These are phyloP conservation scores for Heterobasidion occidentale DNA, from an alignment of 1,284 basidiomycete genomes.

Conservation along the genomic window DNA sequence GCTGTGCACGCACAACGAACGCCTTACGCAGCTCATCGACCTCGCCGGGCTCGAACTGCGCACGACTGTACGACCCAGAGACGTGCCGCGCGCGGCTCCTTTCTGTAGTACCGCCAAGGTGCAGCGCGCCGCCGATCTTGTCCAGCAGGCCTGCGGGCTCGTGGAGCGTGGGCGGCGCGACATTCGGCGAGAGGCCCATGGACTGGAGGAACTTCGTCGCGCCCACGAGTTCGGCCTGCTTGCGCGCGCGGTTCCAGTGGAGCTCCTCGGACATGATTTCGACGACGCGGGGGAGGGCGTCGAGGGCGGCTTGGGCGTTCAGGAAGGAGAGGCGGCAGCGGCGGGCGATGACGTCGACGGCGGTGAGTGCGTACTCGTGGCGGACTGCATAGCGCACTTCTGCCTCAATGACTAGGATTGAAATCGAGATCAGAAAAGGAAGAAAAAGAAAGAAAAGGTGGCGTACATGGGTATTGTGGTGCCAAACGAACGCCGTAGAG, in stretches of 20 bases:
- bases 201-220: slow-evolving; percentile 61
- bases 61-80: slow-evolving; percentile 38
- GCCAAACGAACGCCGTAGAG: slow-evolving; percentile 78
- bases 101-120: neutral
- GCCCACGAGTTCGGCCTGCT: slow-evolving; percentile 51
- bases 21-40: slow-evolving; percentile 49
- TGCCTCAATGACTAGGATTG: slow-evolving; percentile 71
- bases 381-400: slow-evolving; percentile 89
- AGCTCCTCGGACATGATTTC: slow-evolving; percentile 90
- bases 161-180: slow-evolving; percentile 20
- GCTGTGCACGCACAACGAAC: slow-evolving; percentile 39
- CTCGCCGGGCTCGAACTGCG: slow-evolving; percentile 66
- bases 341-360: slow-evolving; percentile 88
- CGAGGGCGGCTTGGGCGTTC: slow-evolving; percentile 82
- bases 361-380: slow-evolving; percentile 88
- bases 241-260: slow-evolving; percentile 60
- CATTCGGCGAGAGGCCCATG: slow-evolving; percentile 63
- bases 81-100: slow-evolving; percentile 3
- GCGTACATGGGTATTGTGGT: slow-evolving; percentile 71
- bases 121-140: slow-evolving; percentile 12
- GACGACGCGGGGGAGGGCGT: slow-evolving; percentile 80
- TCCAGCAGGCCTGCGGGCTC: slow-evolving; percentile 28
- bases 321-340: slow-evolving; percentile 91
- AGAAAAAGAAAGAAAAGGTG: no score
- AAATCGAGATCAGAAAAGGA: neutral